These are phyloP conservation scores for Pholiota microspora DNA, from an alignment of 768 basidiomycete genomes.

Conservation along the genomic window DNA sequence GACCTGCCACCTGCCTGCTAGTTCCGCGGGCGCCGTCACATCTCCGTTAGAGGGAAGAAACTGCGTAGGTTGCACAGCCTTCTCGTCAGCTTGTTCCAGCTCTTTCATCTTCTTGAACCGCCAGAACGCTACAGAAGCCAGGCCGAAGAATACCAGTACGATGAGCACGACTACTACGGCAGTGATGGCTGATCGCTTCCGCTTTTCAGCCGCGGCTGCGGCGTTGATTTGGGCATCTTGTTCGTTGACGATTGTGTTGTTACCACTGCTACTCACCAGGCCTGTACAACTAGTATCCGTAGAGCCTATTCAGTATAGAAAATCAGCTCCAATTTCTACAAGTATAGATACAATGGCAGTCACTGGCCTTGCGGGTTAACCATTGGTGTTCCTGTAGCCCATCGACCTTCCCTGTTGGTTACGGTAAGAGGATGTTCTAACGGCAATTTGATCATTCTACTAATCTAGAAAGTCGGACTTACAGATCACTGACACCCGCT, in stretches of 20 bases:
- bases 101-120: background rate
- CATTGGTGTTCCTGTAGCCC: slow-evolving; percentile 30
- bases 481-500: slow-evolving; percentile 40
- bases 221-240: background rate
- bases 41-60: background rate
- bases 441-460: no score
- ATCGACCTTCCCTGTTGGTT: slow-evolving; percentile 33
- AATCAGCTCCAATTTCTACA: no score
- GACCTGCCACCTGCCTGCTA: background rate
- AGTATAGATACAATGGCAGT: background rate
- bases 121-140: background rate
- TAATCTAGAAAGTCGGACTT: slow-evolving; percentile 22
- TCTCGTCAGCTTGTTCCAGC: background rate
- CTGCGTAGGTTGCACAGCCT: background rate
- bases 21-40: background rate
- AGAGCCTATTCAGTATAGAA: background rate
- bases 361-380: slow-evolving; percentile 21
- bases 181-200: background rate
- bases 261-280: background rate
- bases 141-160: background rate
- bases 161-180: background rate
- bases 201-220: background rate
- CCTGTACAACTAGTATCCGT: background rate
- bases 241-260: background rate
- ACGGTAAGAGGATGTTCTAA: background rate